These are phyloP conservation scores for Calonectria pteridis DNA, from an alignment of 2,329 filamentous ascomycete species.

Conservation along the genomic window DNA sequence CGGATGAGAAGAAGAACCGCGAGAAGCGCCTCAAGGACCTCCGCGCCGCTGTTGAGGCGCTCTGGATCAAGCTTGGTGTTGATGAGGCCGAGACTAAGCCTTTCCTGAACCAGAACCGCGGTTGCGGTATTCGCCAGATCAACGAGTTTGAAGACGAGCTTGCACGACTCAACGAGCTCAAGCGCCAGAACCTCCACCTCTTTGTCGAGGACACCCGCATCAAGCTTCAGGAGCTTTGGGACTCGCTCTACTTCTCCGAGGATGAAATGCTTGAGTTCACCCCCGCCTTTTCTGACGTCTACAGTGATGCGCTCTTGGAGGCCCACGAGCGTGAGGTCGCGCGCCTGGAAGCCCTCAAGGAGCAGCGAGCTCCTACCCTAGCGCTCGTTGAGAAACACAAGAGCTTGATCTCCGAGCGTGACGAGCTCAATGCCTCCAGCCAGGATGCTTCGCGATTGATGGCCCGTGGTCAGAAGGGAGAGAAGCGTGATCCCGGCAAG, in stretches of 20 bases:
- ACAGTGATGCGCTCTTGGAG: constrained; percentile 93
- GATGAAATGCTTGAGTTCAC: constrained; percentile 99
- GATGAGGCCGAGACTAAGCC: constrained; percentile 85
- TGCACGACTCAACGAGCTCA: constrained; percentile 87
- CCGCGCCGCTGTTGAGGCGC: constrained; percentile 79
- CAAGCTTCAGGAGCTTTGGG: constrained; percentile 95
- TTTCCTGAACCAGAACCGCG: constrained; percentile 89
- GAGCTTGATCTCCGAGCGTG: constrained; percentile 84
- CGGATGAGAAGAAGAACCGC: constrained; percentile 88
- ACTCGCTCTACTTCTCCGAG: constrained; percentile 92
- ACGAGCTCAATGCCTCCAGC: constrained; percentile 89
- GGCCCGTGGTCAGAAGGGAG: constrained; percentile 91
- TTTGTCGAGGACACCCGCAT: constrained; percentile 96
- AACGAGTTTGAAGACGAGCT: constrained; percentile 97
- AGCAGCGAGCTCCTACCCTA: constrained; percentile 88
- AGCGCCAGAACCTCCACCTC: constrained; percentile 92
- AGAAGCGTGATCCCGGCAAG: constrained; percentile 94
- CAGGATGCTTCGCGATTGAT: constrained; percentile 96
- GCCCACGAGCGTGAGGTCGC: constrained; percentile 93
- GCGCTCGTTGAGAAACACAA: constrained; percentile 87
- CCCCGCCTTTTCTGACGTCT: constrained; percentile 96
- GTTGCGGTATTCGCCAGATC: constrained; percentile 90
- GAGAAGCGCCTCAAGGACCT: constrained; percentile 84
- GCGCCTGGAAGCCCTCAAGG: constrained; percentile 83
- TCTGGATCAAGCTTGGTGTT: constrained; percentile 91